Base-by-base conservation (phyloP, 2,329 filamentous ascomycete genomes). In the Nigrospora sphaerica region DNA sequence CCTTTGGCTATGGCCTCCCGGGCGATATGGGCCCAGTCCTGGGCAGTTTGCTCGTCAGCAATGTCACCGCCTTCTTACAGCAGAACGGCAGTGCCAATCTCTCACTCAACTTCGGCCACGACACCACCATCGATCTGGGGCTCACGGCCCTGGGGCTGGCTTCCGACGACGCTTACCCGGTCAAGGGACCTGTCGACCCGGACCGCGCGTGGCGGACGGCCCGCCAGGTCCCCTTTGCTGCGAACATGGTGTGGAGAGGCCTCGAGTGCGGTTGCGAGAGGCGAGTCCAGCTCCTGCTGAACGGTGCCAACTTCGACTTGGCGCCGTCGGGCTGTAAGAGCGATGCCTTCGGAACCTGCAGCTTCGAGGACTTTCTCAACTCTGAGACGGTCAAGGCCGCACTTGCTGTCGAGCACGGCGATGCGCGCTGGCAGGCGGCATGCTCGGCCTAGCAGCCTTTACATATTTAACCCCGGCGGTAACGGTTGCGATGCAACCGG, bases 241-340 rank as follows among this genome's bases (percentile, higher is more conserved):
- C 51, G 6, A 45, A 52, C 14, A 57, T 57, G 55, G 43, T 57
- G 7, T 56, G 51, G 48, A 48, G 48, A 17, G 33, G 49, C 18
- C 40, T 57, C 12, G 52, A 52, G 12, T 57, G 55, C 36, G 51
- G 40, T 1, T 46, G 42, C 3, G 49, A 50, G 12, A 32, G 28
- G 12, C 52, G 54, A 39, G 48, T 57, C 17, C 54, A 57, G 44
- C 34, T 57, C 31, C 39, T 52, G 18, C 46, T 57, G 28, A 55
- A 56, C 41, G 54, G 51, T 39, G 55, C 55, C 14, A 56, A 53
- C 35, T 57, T 53, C 32, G 54, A 49, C 37, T 31, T 57, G n/a
- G 38, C 43, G 1, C 52, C 49, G 10, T 52, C 50, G 10, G 54
- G 53, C 4, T 57, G 55, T 33, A 31, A 49, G 31, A 54, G 45